Evolutionary conservation across 202 grass and related monocot genomes (phyloP).

Genomic region (Cymbopogon flexuosus): DNA sequence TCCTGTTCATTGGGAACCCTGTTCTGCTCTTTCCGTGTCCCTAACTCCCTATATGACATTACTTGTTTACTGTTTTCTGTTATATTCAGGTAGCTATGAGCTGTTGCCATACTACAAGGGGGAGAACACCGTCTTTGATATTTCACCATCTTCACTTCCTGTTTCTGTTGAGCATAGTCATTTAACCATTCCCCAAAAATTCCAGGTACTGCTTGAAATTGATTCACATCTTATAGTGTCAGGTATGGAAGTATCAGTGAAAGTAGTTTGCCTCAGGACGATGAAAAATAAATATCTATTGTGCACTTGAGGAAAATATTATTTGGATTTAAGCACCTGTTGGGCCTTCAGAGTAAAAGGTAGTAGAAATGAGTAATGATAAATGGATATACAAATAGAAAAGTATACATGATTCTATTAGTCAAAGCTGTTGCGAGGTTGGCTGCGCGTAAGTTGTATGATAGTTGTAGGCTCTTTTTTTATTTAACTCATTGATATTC

Average conservation of each 20-base stretch:
- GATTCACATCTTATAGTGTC: slow-evolving; percentile 23
- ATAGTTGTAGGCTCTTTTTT: background rate
- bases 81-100: slow-evolving; percentile 67
- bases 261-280: slow-evolving; percentile 2
- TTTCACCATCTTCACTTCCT: slow-evolving; percentile 70
- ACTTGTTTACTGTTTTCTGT: slow-evolving; percentile 15
- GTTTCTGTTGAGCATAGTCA: slow-evolving; percentile 75
- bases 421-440: slow-evolving; percentile 2
- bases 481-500: background rate
- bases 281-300: background rate
- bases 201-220: slow-evolving; percentile 62
- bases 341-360: slow-evolving; percentile 15
- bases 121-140: slow-evolving; percentile 88
- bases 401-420: background rate
- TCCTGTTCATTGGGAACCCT: slow-evolving; percentile 5
- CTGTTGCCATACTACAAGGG: slow-evolving; percentile 94
- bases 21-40: slow-evolving; percentile 5
- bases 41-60: background rate
- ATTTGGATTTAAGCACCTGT: slow-evolving; percentile 1
- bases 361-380: slow-evolving; percentile 24
- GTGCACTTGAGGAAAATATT: background rate
- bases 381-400: background rate
- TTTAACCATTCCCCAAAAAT: slow-evolving; percentile 62
- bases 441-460: background rate
- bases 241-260: slow-evolving; percentile 7